Conservation (phyloP, 202 grass and related monocot species). For the Alloteropsis angusta region DNA sequence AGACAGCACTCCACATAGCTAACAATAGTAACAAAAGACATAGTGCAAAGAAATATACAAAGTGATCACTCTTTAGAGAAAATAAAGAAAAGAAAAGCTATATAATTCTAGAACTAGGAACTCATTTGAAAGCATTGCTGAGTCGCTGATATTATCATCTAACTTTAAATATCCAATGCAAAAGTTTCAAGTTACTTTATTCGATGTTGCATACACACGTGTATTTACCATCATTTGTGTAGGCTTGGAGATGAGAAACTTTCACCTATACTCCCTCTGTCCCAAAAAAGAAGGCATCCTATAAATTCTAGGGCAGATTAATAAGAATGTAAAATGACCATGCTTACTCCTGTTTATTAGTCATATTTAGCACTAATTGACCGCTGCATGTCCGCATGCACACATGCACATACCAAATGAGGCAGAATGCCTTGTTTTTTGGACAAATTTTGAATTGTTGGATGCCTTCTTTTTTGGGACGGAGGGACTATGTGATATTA, state of each 20-base stretch:
- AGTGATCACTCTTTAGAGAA: background rate
- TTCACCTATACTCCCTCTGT: too few relatives aligned
- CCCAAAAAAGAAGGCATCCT: too few relatives aligned
- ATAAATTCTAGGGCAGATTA: too few relatives aligned
- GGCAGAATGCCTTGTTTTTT: too few relatives aligned
- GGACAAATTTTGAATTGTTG: too few relatives aligned
- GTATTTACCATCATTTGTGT: background rate
- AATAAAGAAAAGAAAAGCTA: background rate
- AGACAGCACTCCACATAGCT: background rate
- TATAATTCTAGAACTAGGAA: background rate
- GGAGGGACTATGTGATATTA: too few relatives aligned
- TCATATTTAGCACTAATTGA: too few relatives aligned
- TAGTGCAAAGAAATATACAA: background rate
- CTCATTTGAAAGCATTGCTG: background rate
- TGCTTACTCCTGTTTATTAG: too few relatives aligned
- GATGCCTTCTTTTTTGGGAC: too few relatives aligned
- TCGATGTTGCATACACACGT: background rate
- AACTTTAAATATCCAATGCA: background rate
- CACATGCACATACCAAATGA: too few relatives aligned
- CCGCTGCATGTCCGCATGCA: too few relatives aligned
- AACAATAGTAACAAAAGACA: background rate
- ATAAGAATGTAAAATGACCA: too few relatives aligned
- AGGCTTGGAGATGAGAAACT: background rate
- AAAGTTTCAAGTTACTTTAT: background rate
- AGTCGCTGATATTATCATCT: background rate